phyloP scores from a whole-genome alignment of 2,329 filamentous ascomycete species.

The Fusarium lateritium region DNA sequence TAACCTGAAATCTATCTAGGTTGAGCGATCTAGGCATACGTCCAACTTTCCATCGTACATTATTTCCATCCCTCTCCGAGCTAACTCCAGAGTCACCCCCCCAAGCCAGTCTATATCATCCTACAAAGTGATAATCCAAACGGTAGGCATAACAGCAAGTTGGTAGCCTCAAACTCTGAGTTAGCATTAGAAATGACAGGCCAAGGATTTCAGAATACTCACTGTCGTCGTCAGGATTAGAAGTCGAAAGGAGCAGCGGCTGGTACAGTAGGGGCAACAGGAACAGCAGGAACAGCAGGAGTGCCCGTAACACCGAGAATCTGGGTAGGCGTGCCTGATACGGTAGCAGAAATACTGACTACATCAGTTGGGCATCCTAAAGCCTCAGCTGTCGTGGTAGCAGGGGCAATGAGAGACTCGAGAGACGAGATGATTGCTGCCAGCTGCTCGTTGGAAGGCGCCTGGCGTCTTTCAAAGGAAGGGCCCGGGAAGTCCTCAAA shows the following conservation, averaged over 20 bases:
- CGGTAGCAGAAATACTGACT: constrained; percentile 2
- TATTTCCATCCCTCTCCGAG: too few relatives aligned
- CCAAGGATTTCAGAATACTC: too few relatives aligned
- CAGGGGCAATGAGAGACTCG: not conserved
- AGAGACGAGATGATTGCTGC: not conserved
- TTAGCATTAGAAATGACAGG: too few relatives aligned
- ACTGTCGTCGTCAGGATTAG: not conserved
- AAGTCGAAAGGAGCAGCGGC: not conserved
- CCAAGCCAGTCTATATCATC: too few relatives aligned
- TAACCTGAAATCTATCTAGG: too few relatives aligned
- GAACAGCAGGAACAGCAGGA: not conserved
- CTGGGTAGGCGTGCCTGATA: not conserved
- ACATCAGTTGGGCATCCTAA: constrained; percentile 1
- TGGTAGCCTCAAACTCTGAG: too few relatives aligned
- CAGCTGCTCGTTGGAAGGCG: not conserved
- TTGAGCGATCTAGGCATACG: too few relatives aligned
- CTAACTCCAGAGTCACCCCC: too few relatives aligned
- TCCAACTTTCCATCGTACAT: too few relatives aligned
- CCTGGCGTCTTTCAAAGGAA: not conserved
- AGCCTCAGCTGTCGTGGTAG: not conserved
- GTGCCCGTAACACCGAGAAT: not conserved
- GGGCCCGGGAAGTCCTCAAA: not conserved
- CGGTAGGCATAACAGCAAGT: too few relatives aligned
- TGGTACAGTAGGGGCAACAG: not conserved
- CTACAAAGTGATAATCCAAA: too few relatives aligned